Conservation (phyloP, 2,329 filamentous ascomycete species). For the Microsporum canis region DNA sequence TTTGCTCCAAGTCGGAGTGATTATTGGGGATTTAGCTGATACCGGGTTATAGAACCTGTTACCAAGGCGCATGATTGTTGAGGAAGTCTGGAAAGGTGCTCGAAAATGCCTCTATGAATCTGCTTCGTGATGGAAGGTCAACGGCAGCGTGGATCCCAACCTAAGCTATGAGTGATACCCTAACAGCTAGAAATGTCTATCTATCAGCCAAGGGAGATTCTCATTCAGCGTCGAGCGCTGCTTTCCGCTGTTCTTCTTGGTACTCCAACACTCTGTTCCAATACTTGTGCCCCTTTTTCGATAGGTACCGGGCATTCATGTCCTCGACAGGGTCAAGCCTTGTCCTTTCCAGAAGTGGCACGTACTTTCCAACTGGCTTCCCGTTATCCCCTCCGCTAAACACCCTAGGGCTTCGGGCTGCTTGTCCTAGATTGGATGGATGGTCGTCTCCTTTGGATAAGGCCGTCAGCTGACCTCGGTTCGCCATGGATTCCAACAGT, state of each 20-base stretch:
- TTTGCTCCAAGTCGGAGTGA: not conserved
- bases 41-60: constrained; percentile 45
- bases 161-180: not conserved
- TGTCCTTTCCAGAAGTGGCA: constrained; percentile 44
- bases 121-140: constrained; percentile 32
- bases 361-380: constrained; percentile 46
- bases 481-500: constrained; percentile 54
- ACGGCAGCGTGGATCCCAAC: not conserved
- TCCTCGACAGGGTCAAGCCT: constrained; percentile 49
- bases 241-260: not conserved
- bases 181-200: not conserved
- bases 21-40: not conserved
- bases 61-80: constrained; percentile 62
- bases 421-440: constrained; percentile 18
- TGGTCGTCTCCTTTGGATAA: constrained; percentile 19
- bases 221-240: not conserved
- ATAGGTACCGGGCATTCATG: constrained; percentile 50
- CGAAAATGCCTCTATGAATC: constrained; percentile 70
- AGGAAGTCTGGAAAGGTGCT: constrained; percentile 81
- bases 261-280: not conserved
- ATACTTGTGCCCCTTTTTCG: constrained; percentile 8
- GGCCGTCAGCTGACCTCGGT: constrained; percentile 28
- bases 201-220: not conserved
- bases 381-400: constrained; percentile 49
- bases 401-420: constrained; percentile 38